These are phyloP conservation scores for Yamadazyma nakazawae DNA, from an alignment of 805 yeast genomes.

Conservation along the genomic window DNA sequence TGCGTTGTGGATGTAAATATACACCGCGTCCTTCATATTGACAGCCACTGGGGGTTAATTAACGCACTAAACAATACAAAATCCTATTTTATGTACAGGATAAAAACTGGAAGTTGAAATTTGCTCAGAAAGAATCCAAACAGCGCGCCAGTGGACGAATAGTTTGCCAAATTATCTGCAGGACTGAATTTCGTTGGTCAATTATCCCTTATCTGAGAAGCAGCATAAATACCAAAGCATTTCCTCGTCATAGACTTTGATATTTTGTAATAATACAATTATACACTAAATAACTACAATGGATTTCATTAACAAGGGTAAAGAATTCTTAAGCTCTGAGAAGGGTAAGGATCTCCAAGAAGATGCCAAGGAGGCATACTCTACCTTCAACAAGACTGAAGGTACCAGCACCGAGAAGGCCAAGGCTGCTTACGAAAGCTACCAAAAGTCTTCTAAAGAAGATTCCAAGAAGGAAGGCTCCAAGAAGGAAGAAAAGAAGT, in stretches of 20 bases:
- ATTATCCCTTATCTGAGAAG: neutral
- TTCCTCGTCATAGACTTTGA: neutral
- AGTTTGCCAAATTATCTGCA: neutral
- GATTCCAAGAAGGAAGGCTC: constrained; percentile 16
- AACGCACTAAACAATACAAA: neutral
- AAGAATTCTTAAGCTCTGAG: constrained; percentile 23
- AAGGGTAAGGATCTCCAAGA: constrained; percentile 24
- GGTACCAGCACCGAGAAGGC: constrained; percentile 32
- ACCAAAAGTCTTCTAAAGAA: constrained; percentile 23
- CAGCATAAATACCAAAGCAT: constrained; percentile 2
- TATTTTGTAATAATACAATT: neutral
- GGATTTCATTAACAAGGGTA: constrained; percentile 32
- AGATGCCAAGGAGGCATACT: constrained; percentile 37
- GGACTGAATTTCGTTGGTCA: constrained; percentile 1
- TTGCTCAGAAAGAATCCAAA: neutral
- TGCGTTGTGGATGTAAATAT: no score
- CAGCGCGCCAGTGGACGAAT: neutral
- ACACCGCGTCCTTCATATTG: neutral
- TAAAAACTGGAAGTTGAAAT: constrained; percentile 2
- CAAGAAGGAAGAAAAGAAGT: constrained; percentile 11
- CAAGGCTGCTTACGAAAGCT: constrained; percentile 30
- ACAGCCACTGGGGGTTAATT: no score
- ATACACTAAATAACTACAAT: constrained; percentile 5
- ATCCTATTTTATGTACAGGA: neutral
- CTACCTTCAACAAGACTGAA: constrained; percentile 27